Evolutionary conservation across 1,284 basidiomycete species (phyloP).

Genomic region (Ustilago curta): DNA sequence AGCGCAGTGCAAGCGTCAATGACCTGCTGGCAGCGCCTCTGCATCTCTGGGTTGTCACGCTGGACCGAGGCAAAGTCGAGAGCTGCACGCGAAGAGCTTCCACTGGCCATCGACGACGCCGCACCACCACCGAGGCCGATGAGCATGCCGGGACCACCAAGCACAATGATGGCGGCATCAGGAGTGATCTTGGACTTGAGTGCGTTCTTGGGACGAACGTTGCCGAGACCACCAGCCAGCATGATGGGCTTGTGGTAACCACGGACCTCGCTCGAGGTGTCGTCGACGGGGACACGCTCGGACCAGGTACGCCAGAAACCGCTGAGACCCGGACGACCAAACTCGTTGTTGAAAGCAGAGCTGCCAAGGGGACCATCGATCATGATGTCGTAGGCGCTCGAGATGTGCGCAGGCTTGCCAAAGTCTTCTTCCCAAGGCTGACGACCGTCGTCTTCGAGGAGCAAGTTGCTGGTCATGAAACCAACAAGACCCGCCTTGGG

Average conservation of each 20-base stretch:
- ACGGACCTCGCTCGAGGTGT: conserved; percentile 75
- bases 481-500: conserved; percentile 95
- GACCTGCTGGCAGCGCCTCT: conserved; percentile 94
- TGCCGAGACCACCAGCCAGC: conserved; percentile 97
- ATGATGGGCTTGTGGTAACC: conserved; percentile 99
- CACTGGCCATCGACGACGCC: conserved; percentile 84
- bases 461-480: conserved; percentile 93
- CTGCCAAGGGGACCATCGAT: conserved; percentile 93
- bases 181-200: conserved; percentile 64
- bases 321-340: conserved; percentile 85
- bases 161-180: conserved; percentile 77
- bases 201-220: conserved; percentile 74
- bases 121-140: conserved; percentile 98
- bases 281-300: conserved; percentile 58
- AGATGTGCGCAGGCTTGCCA: conserved; percentile 90
- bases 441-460: conserved; percentile 52
- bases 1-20: conserved; percentile 78
- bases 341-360: conserved; percentile 98
- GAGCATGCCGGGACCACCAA: conserved; percentile 96
- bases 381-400: conserved; percentile 96
- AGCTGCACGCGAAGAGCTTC: conserved; percentile 79
- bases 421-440: conserved; percentile 71
- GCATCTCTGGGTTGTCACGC: conserved; percentile 98
- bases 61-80: conserved; percentile 98
- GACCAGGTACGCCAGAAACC: conserved; percentile 69